These are phyloP conservation scores for Ceratocystis alfenasii DNA, from an alignment of 2,329 filamentous ascomycete genomes.

Conservation along the genomic window DNA sequence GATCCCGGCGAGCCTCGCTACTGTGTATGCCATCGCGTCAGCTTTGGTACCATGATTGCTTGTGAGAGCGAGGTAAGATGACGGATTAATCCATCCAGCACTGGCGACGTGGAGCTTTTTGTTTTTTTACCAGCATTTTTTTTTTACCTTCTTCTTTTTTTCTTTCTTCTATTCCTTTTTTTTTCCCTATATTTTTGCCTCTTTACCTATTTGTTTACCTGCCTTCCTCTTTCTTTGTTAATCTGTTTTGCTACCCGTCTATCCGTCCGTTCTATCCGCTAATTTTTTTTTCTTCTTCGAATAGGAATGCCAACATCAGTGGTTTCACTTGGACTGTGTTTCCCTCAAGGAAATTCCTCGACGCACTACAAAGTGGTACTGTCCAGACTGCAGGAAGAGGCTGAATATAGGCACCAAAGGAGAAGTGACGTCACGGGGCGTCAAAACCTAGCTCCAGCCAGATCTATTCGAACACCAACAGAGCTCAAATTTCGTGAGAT, in stretches of 20 bases:
- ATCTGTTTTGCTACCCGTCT: no score
- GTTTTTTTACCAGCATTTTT: no score
- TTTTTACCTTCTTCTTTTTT: no score
- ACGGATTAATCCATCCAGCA: not conserved
- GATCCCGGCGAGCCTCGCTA: conserved; percentile 66
- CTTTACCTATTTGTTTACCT: not conserved
- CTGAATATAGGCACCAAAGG: conserved; percentile 53
- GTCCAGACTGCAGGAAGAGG: conserved; percentile 57
- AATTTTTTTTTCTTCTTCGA: conserved; percentile 20
- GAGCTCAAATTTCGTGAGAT: not conserved
- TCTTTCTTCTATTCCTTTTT: conserved; percentile 13
- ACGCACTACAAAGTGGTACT: conserved; percentile 72
- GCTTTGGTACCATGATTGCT: conserved; percentile 71
- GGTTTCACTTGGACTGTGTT: conserved; percentile 76
- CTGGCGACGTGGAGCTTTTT: no score
- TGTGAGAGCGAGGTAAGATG: conserved; percentile 63
- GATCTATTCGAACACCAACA: not conserved
- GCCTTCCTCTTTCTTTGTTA: no score
- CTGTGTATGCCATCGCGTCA: conserved; percentile 67
- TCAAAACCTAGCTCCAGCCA: conserved; percentile 32
- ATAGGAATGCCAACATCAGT: conserved; percentile 63
- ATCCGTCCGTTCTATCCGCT: conserved; percentile 13
- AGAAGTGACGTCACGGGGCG: conserved; percentile 47
- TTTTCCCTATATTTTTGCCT: not conserved
- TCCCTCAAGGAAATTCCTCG: conserved; percentile 55